Evolutionary conservation across 805 yeast species (phyloP), one percentile per base, ranked within the genome.

Genomic region (Hanseniaspora opuntiae): DNA sequence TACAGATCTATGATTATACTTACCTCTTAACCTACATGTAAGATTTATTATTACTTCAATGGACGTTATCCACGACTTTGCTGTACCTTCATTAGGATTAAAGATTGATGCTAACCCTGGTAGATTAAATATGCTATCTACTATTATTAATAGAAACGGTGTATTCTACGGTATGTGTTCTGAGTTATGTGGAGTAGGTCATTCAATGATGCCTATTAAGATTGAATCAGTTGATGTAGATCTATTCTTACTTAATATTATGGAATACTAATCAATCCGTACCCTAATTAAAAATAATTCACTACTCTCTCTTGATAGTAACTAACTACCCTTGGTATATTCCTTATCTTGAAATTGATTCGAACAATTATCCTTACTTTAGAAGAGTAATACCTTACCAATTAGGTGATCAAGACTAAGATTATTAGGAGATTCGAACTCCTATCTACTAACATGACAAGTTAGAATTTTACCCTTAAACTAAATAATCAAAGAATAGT

Each of bases 91-190:
- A 54, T 56, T 61, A 57, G 63, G 63, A 50, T 50, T 61, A 24
- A 61, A 61, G 55, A 48, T 59, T 28, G 63, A 61, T 59, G 62
- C 61, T 48, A 54, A 59, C 22, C 63, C 64, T 25, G 64, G 64
- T 46, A 56, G 63, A 47, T 56, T 61, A 56, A 59, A 59, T 28
- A 63, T 61, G 60, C 53, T 59, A 24, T 58, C 61, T 47, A 56
- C 60, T 47, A 49, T 59, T 41, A 59, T 58, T 39, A 59, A 60
- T 58, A 56, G 61, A 55, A 55, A 57, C 42, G 63, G 62, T 22
- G 56, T 57, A 49, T 59, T 57, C 54, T 61, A 60, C 52, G 64
- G 64, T 38, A 61, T 58, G 59, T 61, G 63, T 61, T 52, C 58
- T 35, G 63, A 61, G 55, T 55, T 61, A 55, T 61, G 63, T 61